A percentile compares a stretch with the other conserved stretches of the same genome.
phyloP scores from a whole-genome alignment of 148 eudicot species.

The Dysphania ambrosioides region DNA sequence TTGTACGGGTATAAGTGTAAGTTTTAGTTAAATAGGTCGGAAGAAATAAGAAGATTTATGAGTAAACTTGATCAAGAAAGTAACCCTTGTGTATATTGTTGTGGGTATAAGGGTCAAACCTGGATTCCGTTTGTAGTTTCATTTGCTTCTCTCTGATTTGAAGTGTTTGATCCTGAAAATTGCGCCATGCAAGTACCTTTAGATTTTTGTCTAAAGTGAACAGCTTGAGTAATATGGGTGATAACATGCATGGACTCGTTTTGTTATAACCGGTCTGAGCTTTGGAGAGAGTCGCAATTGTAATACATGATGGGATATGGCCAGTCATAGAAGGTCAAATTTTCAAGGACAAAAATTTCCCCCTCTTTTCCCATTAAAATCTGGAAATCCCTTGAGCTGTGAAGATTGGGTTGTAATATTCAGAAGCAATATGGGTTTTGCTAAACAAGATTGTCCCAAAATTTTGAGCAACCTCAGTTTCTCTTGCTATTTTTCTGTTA shows the following conservation, averaged over 20 bases:
- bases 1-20: neutral
- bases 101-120: neutral
- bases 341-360: neutral
- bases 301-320: neutral
- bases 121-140: neutral
- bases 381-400: neutral
- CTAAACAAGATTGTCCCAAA: neutral
- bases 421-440: neutral
- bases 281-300: neutral
- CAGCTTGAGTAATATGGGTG: neutral
- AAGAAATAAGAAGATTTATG: neutral
- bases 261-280: neutral
- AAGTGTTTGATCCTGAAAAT: neutral
- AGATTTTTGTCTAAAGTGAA: neutral
- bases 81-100: neutral
- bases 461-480: neutral
- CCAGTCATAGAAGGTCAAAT: neutral
- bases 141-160: neutral
- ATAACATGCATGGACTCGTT: neutral
- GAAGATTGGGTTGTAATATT: neutral
- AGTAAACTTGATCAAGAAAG: neutral
- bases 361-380: neutral
- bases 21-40: neutral
- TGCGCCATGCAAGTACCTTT: neutral
- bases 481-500: neutral